These are phyloP conservation scores for Aspergillus nidulans DNA, from an alignment of 495 filamentous ascomycete genomes.

Conservation along the genomic window DNA sequence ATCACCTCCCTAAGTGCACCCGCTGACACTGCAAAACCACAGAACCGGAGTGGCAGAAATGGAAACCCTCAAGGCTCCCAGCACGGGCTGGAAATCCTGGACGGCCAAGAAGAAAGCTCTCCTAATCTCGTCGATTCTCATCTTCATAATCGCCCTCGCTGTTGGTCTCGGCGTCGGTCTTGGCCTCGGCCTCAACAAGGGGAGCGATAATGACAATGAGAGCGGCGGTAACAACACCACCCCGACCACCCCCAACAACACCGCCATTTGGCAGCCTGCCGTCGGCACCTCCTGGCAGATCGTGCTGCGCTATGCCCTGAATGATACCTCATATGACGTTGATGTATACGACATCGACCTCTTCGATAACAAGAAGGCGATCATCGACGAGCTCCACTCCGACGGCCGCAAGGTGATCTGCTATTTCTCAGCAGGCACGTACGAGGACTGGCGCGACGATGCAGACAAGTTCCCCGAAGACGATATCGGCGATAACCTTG, in stretches of 20 bases:
- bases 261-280: slow-evolving; percentile 43
- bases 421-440: slow-evolving; percentile 69
- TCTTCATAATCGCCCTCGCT: slow-evolving; percentile 45
- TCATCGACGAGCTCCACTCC: slow-evolving; percentile 44
- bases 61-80: background rate
- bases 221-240: slow-evolving; percentile 5
- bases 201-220: slow-evolving; percentile 10
- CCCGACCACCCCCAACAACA: slow-evolving; percentile 7
- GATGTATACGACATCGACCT: slow-evolving; percentile 60
- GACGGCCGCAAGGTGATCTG: slow-evolving; percentile 59
- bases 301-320: slow-evolving; percentile 39
- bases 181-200: slow-evolving; percentile 44
- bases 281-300: slow-evolving; percentile 55
- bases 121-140: slow-evolving; percentile 20
- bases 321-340: slow-evolving; percentile 43
- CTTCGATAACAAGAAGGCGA: slow-evolving; percentile 44
- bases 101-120: slow-evolving; percentile 37
- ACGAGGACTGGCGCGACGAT: slow-evolving; percentile 57
- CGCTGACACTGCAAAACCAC: too few relatives aligned
- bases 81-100: slow-evolving; percentile 32
- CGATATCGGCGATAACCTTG: slow-evolving; percentile 51
- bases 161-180: slow-evolving; percentile 45
- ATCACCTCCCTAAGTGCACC: background rate
- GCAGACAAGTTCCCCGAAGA: slow-evolving; percentile 41
- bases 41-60: too few relatives aligned